Evolutionary conservation across 768 basidiomycete species (phyloP).

Genomic region (Trametes gibbosa): DNA sequence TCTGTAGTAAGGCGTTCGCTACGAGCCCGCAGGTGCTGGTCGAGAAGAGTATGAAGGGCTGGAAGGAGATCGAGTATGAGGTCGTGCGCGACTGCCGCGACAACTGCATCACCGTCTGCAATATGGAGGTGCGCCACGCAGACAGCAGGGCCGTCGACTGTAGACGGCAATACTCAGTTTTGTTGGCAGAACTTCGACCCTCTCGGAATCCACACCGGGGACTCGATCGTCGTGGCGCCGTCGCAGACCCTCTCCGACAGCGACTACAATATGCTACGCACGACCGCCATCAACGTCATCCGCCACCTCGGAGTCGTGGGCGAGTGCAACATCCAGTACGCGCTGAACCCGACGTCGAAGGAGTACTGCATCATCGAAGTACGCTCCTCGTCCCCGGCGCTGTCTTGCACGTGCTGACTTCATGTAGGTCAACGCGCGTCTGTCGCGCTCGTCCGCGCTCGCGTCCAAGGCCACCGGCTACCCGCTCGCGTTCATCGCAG

Average conservation of each 20-base stretch:
- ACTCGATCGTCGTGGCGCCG: constrained; percentile 97
- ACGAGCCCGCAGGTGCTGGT: constrained; percentile 98
- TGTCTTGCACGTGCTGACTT: not conserved
- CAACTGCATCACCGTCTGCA: constrained; percentile 99
- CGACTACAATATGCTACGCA: constrained; percentile 99
- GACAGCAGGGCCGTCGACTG: not conserved
- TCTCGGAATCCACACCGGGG: constrained; percentile 96
- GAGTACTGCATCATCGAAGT: constrained; percentile 99
- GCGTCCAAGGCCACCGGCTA: constrained; percentile 99
- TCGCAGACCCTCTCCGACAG: constrained; percentile 98
- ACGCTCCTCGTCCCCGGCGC: constrained; percentile 11
- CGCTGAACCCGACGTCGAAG: constrained; percentile 89
- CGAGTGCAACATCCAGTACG: constrained; percentile 99
- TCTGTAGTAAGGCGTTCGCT: constrained; percentile 94
- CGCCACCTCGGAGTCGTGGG: constrained; percentile 98
- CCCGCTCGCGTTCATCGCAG: constrained; percentile 96
- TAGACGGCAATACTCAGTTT: not conserved
- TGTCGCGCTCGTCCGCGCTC: constrained; percentile 95
- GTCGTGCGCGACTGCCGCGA: constrained; percentile 97
- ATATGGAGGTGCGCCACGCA: constrained; percentile 99
- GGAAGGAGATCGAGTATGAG: constrained; percentile 99
- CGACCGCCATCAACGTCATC: constrained; percentile 97
- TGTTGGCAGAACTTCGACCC: constrained; percentile 90
- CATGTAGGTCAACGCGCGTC: constrained; percentile 84
- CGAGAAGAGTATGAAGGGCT: constrained; percentile 99